Evolutionary conservation across 805 yeast species (phyloP), one percentile per base, ranked within the genome.

Genomic region (Jamesozyma piceae): DNA sequence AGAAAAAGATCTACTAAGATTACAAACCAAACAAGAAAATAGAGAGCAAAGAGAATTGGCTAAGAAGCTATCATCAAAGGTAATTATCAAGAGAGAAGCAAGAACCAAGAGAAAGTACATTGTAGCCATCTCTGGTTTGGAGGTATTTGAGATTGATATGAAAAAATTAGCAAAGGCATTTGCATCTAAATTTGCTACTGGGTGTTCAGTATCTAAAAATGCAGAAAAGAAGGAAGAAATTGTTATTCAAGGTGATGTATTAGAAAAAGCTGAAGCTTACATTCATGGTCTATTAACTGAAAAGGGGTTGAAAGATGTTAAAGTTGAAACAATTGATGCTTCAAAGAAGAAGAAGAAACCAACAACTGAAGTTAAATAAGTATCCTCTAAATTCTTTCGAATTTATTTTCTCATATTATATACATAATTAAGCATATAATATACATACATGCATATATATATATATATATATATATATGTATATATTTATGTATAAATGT

Each of bases 131-230:
- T 73, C 83, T 17, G 96, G 96, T 14, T 71, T 89, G 49, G 97
- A 90, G 59, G 85, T 88, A 31, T 82, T 87, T 59, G 90, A 81
- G 47, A 75, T 87, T 47, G 96, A 89, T 59, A 74, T 85, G 77
- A 89, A 89, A 69, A 89, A 88, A 59, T 71, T 87, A 50, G 84
- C 95, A 36, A 90, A 90, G 71, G 80, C 88, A 0, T 89, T 90
- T 64, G 92, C 97, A 0, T 81, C 92, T 29, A 87, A 84, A 63
- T 89, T 90, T 59, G 97, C 97, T 13, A 89, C 97, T 8, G 97
- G 97, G 40, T 90, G 96, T 24, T 79, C 92, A 19, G 95, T 89
- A 13, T 80, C 88, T 3, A 89, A 89, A 65, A 84, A 78, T 49
- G 88, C 79, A 3, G 97, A 89, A 50, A 89, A 89, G 66, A 85